Evolutionary conservation across 495 filamentous ascomycete genomes (phyloP).

Genomic region (Daldinia grandis): DNA sequence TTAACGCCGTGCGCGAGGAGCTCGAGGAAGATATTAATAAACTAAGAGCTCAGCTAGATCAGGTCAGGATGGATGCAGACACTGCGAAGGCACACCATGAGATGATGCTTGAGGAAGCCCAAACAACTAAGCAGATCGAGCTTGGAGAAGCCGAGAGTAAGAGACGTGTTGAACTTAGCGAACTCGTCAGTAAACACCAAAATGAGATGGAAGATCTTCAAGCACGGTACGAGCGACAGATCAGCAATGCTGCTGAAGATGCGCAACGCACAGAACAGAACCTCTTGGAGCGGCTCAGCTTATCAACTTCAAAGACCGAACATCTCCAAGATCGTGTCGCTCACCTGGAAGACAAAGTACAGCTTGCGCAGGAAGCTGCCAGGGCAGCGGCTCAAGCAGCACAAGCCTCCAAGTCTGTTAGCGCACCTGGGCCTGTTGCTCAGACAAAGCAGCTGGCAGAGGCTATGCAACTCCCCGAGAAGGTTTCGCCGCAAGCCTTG

Average conservation of each 20-base stretch:
- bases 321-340: conserved; percentile 81
- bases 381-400: conserved; percentile 87
- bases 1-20: conserved; percentile 79
- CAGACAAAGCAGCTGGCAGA: conserved; percentile 57
- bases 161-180: conserved; percentile 67
- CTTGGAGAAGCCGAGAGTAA: conserved; percentile 69
- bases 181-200: conserved; percentile 74
- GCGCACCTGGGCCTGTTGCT: conserved; percentile 50
- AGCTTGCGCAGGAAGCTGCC: conserved; percentile 90
- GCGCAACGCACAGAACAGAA: conserved; percentile 72
- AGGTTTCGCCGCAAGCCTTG: conserved; percentile 90
- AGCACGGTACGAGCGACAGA: conserved; percentile 75
- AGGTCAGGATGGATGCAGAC: conserved; percentile 75
- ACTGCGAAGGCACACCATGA: conserved; percentile 76
- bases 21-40: conserved; percentile 76
- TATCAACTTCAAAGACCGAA: conserved; percentile 80
- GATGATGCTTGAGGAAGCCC: conserved; percentile 78
- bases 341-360: conserved; percentile 87
- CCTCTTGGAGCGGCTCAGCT: conserved; percentile 72
- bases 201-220: conserved; percentile 71
- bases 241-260: conserved; percentile 76
- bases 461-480: conserved; percentile 72
- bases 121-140: conserved; percentile 67
- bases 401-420: conserved; percentile 77
- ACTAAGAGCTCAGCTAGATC: conserved; percentile 74